Conservation (phyloP, 805 yeast species). For the Candida stauntonica region DNA sequence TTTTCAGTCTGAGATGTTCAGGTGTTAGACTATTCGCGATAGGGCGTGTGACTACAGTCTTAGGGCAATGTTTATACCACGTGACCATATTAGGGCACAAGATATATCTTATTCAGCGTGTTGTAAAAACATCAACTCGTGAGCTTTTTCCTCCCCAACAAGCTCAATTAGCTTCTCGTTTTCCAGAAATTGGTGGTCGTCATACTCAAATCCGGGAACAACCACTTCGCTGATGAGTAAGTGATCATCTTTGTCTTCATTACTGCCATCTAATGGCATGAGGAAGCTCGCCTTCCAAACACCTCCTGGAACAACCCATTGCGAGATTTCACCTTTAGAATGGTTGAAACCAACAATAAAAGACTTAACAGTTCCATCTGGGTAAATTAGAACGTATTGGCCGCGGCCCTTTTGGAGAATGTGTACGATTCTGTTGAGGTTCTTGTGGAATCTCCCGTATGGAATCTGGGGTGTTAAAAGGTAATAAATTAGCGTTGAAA, state of each 20-base stretch:
- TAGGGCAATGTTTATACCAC: slow-evolving; percentile 3
- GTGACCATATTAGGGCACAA: slow-evolving; percentile 7
- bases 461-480: slow-evolving; percentile 47
- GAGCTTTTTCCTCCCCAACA: slow-evolving; percentile 36
- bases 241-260: slow-evolving; percentile 34
- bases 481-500: slow-evolving; percentile 50
- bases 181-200: slow-evolving; percentile 45
- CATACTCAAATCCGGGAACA: slow-evolving; percentile 57
- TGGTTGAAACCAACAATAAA: slow-evolving; percentile 51
- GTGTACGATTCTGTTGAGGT: slow-evolving; percentile 50
- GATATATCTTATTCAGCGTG: slow-evolving; percentile 6
- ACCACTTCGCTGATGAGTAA: slow-evolving; percentile 53
- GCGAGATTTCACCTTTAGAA: slow-evolving; percentile 44
- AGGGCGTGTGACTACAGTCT: too few relatives aligned
- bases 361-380: slow-evolving; percentile 44
- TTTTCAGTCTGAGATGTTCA: too few relatives aligned
- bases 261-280: slow-evolving; percentile 32
- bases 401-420: slow-evolving; percentile 53
- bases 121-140: slow-evolving; percentile 35
- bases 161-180: slow-evolving; percentile 30
- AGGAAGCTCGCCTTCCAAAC: slow-evolving; percentile 53
- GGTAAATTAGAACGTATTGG: slow-evolving; percentile 48
- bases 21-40: background rate
- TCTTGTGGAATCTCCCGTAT: slow-evolving; percentile 46
- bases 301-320: slow-evolving; percentile 64